Base-by-base conservation (phyloP, 2,329 filamentous ascomycete genomes). In the Hypoxylon sp. region DNA sequence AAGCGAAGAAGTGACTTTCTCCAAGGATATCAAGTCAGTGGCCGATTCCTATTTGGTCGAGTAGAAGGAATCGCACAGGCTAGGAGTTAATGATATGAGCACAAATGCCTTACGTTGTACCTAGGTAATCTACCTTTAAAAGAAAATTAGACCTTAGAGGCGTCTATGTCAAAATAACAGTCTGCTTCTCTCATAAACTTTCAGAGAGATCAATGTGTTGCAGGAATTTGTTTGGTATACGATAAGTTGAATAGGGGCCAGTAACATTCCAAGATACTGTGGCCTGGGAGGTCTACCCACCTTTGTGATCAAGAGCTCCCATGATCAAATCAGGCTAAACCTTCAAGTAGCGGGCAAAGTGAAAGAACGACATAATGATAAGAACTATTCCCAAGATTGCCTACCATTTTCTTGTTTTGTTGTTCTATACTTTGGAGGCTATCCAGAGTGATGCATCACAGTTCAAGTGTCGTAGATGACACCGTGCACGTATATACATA, bases 1-100 rank as follows among this genome's bases (percentile, higher is more conserved):
- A 81, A 86, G 89, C 68, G 91, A 94, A 76, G 88, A 92, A 52
- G 89, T 96, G 55, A 88, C 88, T 19, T 96, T 93, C 80, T 91
- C 91, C 48, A 94, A 93, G 80, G 91, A 95, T 59, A 81, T 94
- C 76, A 92, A 89, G 79, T 92, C 88, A 19, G 82, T 88, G 57
- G 90, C 92, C 4, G 92, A 94, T 69, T 87, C 86, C 68, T 96
- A 92, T 78, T 74, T 89, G 65, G 89, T 96, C 74, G 90, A 92
- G 79, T 94, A 88, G 78, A 78, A 28, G 10, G 43, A 37, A 39
- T 58, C n/a, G n/a, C 39, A 46, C 48, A 28, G 39, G 30, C 48
- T 20, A 50, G 50, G 43, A 67, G 19, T 39, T 57, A 44, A 64
- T 56, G 41, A 56, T 48, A 55, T 48, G 59, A 52, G 49, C 50